Conservation (phyloP, 257 asterid species). For the Forsythia suspensa region DNA sequence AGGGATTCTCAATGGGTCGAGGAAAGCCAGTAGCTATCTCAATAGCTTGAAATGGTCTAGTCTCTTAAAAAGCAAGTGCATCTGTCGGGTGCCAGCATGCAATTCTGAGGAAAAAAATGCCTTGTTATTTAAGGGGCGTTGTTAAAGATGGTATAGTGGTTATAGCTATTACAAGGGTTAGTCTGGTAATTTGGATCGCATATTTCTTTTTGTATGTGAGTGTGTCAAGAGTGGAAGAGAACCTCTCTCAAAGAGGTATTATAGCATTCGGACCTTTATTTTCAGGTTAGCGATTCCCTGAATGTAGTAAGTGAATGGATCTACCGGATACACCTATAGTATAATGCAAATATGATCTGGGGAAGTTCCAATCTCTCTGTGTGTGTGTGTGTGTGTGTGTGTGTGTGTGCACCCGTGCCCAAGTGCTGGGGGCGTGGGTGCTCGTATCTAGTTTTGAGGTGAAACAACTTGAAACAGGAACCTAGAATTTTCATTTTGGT, state of each 20-base stretch:
- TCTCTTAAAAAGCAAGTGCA: background rate
- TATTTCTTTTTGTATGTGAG: background rate
- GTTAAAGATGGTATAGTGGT: background rate
- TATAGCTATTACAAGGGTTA: background rate
- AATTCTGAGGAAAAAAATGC: conserved; percentile 14
- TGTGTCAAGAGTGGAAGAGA: background rate
- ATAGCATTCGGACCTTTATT: background rate
- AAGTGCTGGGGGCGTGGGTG: too few species aligned
- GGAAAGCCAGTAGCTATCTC: conserved; percentile 67
- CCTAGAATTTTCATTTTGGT: too few species aligned
- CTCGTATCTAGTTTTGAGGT: too few species aligned
- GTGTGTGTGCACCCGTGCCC: background rate
- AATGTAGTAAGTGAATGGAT: background rate
- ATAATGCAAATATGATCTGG: background rate
- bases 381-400: too few species aligned
- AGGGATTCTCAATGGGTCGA: conserved; percentile 92
- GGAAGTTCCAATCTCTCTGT: background rate
- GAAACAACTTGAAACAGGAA: too few species aligned
- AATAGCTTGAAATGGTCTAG: conserved; percentile 29
- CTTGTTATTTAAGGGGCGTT: background rate
- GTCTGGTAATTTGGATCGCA: conserved; percentile 1
- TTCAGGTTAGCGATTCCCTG: background rate
- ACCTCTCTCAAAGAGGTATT: background rate
- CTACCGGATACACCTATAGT: background rate
- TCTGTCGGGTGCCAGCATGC: conserved; percentile 21